Base-by-base conservation (phyloP, 768 basidiomycete species). In the Trametes cingulata region DNA sequence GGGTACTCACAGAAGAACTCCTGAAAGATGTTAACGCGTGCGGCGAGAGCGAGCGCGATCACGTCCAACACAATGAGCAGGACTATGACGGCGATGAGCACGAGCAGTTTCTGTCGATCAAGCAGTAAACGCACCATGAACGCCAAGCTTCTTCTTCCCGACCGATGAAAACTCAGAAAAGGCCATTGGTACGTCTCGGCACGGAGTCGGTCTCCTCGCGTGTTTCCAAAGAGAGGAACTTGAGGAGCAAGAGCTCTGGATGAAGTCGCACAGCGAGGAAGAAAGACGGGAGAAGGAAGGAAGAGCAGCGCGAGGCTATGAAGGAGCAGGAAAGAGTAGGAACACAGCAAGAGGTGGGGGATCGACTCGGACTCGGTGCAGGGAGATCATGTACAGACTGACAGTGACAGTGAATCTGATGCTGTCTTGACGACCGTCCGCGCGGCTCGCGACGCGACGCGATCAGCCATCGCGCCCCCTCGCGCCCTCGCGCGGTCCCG, bases 1-100 rank as follows among this genome's bases (percentile, higher is more conserved):
- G 20, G 39, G 24, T 6, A 74, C 82, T 65, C 58, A 85, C 84
- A 86, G 74, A 81, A 86, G 70, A 79, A 87, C 24, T 82, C 81
- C 66, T 84, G 81, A 67, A 82, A 85, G 22, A 72, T 66, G 71
- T 85, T 85, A 45, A 87, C 81, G 46, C 76, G 76, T 17, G 79
- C 74, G 0, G 85, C 76, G 52, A 85, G 76, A 12, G 76, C 83
- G 40, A 87, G 73, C 14, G 83, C 82, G 49, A 82, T 64, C 58
- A 82, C 70, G 65, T 82, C 80, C 55, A 81, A 67, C 33, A 82
- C 48, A 50, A 81, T 75, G 58, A 85, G 71, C 45, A 69, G 67
- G 52, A 73, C 82, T 85, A 60, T 17, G 2, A 29, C 10, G 25
- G 12, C 19, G 12, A 27, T 22, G 19, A 24, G n/a, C n/a, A 29